These are phyloP conservation scores for Sanghuangporus sanghuang DNA, from an alignment of 1,284 basidiomycete genomes.

Conservation along the genomic window DNA sequence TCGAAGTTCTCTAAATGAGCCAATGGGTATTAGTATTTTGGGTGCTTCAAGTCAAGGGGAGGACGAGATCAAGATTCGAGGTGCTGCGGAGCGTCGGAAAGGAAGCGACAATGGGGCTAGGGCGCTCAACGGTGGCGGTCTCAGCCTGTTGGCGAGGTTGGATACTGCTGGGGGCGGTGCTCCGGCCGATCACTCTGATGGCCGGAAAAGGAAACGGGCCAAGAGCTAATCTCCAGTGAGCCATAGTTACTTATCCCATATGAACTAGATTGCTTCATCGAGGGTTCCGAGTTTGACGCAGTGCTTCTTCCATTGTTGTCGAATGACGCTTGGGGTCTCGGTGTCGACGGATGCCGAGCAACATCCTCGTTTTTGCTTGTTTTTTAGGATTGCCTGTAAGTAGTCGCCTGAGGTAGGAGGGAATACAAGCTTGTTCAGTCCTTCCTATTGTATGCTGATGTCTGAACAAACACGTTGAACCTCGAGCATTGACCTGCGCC, in stretches of 20 bases:
- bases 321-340: background rate
- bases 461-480: background rate
- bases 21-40: background rate
- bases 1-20: background rate
- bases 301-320: background rate
- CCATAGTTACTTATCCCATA: background rate
- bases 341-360: background rate
- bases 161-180: background rate
- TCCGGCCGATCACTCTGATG: background rate
- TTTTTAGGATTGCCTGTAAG: background rate
- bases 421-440: background rate
- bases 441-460: conserved; percentile 2
- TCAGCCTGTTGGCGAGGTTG: conserved; percentile 5
- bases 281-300: background rate
- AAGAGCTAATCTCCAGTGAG: background rate
- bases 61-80: conserved; percentile 13
- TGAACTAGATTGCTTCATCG: background rate
- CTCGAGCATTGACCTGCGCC: background rate
- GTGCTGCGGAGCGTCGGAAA: conserved; percentile 10
- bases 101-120: background rate
- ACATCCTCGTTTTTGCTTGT: background rate
- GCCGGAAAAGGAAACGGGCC: conserved; percentile 5
- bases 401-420: background rate
- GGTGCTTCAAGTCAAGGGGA: background rate
- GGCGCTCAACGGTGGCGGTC: background rate